phyloP scores from a whole-genome alignment of 306 rosid species.

The Abrus pulchellus region DNA sequence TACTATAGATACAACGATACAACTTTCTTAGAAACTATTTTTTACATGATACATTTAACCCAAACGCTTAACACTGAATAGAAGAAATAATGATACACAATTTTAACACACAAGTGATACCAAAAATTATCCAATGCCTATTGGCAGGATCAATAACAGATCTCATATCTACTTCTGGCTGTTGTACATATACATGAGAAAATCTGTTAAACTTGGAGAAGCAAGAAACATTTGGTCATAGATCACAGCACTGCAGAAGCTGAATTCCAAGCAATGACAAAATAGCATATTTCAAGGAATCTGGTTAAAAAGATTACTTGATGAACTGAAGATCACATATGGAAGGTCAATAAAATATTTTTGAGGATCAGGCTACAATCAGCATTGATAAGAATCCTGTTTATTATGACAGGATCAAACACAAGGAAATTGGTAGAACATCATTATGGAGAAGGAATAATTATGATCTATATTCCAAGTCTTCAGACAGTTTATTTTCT shows the following conservation, averaged over 20 bases:
- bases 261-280: background rate
- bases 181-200: background rate
- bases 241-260: background rate
- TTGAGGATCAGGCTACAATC: background rate
- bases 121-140: background rate
- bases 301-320: background rate
- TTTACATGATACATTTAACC: background rate
- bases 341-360: background rate
- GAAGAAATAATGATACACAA: background rate
- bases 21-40: background rate
- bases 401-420: background rate
- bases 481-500: background rate
- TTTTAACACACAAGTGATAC: background rate
- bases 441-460: background rate
- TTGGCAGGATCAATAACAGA: background rate
- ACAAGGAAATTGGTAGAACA: background rate
- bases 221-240: background rate
- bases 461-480: background rate
- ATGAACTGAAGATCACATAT: background rate
- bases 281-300: background rate
- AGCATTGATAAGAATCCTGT: background rate
- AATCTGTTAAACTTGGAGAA: background rate
- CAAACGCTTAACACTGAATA: background rate
- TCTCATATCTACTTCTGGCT: background rate
- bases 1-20: background rate